A percentile compares a stretch with the other conserved stretches of the same genome.
phyloP scores from a whole-genome alignment of 106 monocot genomes.

The Dendrobium nobile region DNA sequence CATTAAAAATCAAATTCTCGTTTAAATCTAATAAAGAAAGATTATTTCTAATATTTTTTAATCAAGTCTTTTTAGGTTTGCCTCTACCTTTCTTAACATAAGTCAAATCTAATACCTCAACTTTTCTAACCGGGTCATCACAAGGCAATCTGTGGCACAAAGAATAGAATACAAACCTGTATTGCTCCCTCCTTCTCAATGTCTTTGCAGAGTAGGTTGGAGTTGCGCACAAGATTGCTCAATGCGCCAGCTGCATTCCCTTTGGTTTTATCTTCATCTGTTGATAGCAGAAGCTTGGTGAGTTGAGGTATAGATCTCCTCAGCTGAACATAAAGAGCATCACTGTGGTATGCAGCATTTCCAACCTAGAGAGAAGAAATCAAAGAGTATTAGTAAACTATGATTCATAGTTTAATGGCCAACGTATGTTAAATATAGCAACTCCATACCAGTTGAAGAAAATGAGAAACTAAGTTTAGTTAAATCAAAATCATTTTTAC shows the following conservation, averaged over 20 bases:
- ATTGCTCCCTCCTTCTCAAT: constrained; percentile 73
- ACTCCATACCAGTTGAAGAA: neutral
- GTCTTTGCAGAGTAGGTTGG: constrained; percentile 63
- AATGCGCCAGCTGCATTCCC: constrained; percentile 94
- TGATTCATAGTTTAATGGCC: neutral
- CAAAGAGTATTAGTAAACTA: neutral
- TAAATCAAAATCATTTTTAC: too few species aligned
- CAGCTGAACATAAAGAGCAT: constrained; percentile 62
- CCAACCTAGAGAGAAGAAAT: constrained; percentile 45
- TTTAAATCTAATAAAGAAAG: too few species aligned
- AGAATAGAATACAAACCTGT: constrained; percentile 37
- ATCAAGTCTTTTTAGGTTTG: too few species aligned
- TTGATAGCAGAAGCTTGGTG: constrained; percentile 52
- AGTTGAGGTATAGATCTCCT: constrained; percentile 83
- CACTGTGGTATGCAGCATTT: constrained; percentile 93
- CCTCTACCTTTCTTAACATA: too few species aligned
- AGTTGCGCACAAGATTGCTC: constrained; percentile 90
- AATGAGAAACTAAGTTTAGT: neutral
- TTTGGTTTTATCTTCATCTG: constrained; percentile 94
- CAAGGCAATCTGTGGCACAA: too few species aligned
- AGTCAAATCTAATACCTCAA: too few species aligned
- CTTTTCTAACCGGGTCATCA: too few species aligned
- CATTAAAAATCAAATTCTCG: too few species aligned
- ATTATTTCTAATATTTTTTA: too few species aligned
- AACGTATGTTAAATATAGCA: neutral